Percentiles rank a stretch among this genome's conserved stretches.
Evolutionary conservation across 352 stramenopile species (phyloP).

Genomic region (Blastocystis sp.): DNA sequence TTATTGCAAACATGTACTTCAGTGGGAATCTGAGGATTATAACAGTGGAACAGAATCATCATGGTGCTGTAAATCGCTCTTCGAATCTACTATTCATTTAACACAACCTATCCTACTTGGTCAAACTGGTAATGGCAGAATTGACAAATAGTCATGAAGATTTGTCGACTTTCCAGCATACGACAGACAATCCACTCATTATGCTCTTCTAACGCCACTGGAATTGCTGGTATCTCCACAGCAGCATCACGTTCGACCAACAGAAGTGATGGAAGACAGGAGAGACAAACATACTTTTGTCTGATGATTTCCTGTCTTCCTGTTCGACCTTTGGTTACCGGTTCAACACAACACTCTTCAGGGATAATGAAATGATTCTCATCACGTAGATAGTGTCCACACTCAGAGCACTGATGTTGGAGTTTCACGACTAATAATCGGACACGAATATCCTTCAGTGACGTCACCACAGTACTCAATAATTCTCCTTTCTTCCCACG

Average conservation of each 20-base stretch:
- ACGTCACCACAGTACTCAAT: conserved; percentile 7
- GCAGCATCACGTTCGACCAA: not conserved
- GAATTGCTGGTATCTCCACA: not conserved
- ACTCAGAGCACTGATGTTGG: conserved; percentile 25
- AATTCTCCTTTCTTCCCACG: conserved; percentile 73
- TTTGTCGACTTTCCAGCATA: conserved; percentile 47
- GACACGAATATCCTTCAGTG: conserved; percentile 28
- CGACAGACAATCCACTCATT: conserved; percentile 71
- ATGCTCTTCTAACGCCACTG: conserved; percentile 72
- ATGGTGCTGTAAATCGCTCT: conserved; percentile 97
- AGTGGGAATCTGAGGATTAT: conserved; percentile 79
- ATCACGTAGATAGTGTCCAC: conserved; percentile 65
- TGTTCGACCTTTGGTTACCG: conserved; percentile 64
- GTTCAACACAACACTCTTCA: conserved; percentile 66
- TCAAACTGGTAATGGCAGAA: conserved; percentile 98
- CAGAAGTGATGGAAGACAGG: not conserved
- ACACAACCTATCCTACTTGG: conserved; percentile 71
- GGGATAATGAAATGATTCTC: conserved; percentile 72
- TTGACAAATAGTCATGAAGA: conserved; percentile 56
- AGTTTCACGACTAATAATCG: conserved; percentile 57
- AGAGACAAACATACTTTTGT: not conserved
- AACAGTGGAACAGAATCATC: conserved; percentile 98
- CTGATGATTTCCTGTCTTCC: conserved; percentile 62
- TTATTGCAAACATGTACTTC: conserved; percentile 74
- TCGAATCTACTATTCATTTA: conserved; percentile 75